phyloP scores from a whole-genome alignment of 2,329 filamentous ascomycete species.

The Hymenoscyphus linearis region DNA sequence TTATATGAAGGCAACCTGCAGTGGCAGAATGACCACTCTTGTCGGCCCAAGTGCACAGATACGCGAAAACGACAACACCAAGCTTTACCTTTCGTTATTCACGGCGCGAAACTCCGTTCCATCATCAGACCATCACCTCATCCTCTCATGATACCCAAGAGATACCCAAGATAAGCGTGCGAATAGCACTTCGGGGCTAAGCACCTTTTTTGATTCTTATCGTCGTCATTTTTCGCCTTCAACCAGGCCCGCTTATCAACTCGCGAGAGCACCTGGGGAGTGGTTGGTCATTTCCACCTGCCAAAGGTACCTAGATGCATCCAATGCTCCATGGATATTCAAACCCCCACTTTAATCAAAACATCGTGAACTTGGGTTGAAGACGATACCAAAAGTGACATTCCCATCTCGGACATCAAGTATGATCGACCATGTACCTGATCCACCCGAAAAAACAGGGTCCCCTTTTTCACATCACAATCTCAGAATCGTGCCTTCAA shows the following conservation, averaged over 20 bases:
- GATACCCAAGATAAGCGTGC: not conserved
- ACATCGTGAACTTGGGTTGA: slow-evolving; percentile 2
- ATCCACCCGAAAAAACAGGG: slow-evolving; percentile 3
- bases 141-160: not conserved
- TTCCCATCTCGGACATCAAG: slow-evolving; percentile 1
- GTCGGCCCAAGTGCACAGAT: not conserved
- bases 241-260: not conserved
- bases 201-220: not conserved
- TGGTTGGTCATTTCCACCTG: not conserved
- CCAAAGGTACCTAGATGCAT: not conserved
- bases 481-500: not conserved
- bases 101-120: not conserved
- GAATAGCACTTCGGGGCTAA: not conserved
- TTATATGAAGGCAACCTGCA: too few relatives aligned
- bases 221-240: not conserved
- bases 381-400: slow-evolving; percentile 5
- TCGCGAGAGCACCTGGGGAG: not conserved
- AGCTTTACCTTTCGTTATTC: not conserved
- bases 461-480: too few relatives aligned
- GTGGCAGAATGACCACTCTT: not conserved
- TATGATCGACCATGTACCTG: slow-evolving; percentile 9
- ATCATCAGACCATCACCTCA: not conserved
- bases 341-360: not conserved
- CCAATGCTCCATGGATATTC: not conserved
- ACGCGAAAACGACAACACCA: too few relatives aligned